These are phyloP conservation scores for Carnegiea gigantea DNA, from an alignment of 179 eudicot genomes.

Conservation along the genomic window DNA sequence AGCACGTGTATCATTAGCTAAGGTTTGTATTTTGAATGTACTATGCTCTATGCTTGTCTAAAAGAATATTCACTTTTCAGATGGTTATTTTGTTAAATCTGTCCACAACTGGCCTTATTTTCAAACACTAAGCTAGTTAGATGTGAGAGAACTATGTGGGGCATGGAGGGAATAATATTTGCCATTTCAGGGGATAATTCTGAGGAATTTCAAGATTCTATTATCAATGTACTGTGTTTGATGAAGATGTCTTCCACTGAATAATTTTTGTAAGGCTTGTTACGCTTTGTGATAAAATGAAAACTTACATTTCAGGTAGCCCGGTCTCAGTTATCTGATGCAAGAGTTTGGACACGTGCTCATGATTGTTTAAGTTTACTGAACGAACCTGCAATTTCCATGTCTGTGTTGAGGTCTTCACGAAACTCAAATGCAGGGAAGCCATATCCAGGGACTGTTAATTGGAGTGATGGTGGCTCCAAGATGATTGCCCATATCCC, in stretches of 20 bases:
- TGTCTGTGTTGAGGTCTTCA: constrained; percentile 85
- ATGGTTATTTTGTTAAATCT: background rate
- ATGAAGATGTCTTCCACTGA: background rate
- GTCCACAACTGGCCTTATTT: background rate
- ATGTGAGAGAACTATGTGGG: background rate
- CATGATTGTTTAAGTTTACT: constrained; percentile 90
- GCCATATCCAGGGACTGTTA: constrained; percentile 70
- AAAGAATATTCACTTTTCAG: background rate
- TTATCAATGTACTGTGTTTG: constrained; percentile 7
- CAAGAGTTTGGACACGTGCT: constrained; percentile 88
- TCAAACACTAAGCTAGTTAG: background rate
- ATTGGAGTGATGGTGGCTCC: constrained; percentile 73
- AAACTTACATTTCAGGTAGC: constrained; percentile 63
- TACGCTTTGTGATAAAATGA: background rate
- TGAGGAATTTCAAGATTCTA: background rate
- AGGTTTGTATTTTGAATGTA: constrained; percentile 46
- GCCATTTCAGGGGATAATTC: background rate
- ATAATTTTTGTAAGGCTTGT: background rate
- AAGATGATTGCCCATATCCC: constrained; percentile 87
- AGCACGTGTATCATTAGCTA: constrained; percentile 88
- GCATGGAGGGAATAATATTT: background rate
- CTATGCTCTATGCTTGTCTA: background rate
- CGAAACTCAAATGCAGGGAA: constrained; percentile 46
- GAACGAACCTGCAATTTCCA: constrained; percentile 89
- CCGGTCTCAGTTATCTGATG: constrained; percentile 79